Conservation (phyloP, 495 filamentous ascomycete genomes). For the Penicillium silybi region DNA sequence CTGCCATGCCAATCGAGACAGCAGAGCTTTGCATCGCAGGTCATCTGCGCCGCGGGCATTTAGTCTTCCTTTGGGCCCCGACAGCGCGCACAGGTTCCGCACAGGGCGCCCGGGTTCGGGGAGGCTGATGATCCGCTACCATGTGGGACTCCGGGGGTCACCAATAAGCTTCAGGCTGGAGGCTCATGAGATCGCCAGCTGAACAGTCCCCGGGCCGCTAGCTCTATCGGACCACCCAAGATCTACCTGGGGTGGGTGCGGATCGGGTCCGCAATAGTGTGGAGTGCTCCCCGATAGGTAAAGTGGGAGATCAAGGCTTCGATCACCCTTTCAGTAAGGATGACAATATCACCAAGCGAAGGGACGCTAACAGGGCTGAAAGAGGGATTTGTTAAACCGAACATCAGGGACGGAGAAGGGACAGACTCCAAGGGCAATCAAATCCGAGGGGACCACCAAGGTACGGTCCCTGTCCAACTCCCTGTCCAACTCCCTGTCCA, state of each 20-base stretch:
- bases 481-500: no score
- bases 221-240: not conserved
- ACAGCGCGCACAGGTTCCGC: not conserved
- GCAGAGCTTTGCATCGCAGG: not conserved
- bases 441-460: not conserved
- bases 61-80: not conserved
- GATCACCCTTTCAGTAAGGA: not conserved
- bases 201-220: slow-evolving; percentile 8
- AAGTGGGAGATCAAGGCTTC: not conserved
- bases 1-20: not conserved
- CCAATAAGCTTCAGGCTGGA: slow-evolving; percentile 6
- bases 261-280: not conserved
- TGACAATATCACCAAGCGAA: not conserved
- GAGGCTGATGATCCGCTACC: slow-evolving; percentile 17
- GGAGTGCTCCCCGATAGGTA: not conserved
- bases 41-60: slow-evolving; percentile 9
- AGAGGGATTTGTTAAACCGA: not conserved
- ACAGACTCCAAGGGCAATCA: not conserved
- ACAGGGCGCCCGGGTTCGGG: slow-evolving; percentile 4
- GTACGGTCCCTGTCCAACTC: not conserved
- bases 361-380: not conserved
- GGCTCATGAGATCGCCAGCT: slow-evolving; percentile 7
- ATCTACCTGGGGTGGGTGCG: not conserved
- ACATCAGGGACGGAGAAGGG: not conserved
- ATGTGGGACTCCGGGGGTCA: slow-evolving; percentile 12